Evolutionary conservation across 768 basidiomycete species (phyloP), one percentile per base, ranked within the genome.

Genomic region (Tricholoma terreum): DNA sequence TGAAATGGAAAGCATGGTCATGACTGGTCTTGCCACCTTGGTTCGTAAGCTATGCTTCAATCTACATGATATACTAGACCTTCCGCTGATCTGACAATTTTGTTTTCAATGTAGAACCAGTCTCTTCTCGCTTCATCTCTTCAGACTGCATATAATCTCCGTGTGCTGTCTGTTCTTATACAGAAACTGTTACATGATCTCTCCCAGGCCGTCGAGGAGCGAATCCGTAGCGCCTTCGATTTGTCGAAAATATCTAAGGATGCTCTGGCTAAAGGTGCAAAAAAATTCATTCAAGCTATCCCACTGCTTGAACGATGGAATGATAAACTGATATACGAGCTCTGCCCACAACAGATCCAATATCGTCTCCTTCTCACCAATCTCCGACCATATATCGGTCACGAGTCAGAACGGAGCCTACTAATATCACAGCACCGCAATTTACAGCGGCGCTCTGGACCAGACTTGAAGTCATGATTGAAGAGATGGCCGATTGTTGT

Each of bases 91-190:
- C 2, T 38, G 14, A 22, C 30, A n/a, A 33, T 31, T 57, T 54
- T 53, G 42, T 62, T 33, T 22, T 49, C 38, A 49, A 27, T 56
- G 36, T 61, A 97, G 94, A 90, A 98, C 65, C 94, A 92, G 73
- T 85, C 93, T 1, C 73, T 96, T 15, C 80, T 99, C 1, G 93
- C 95, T 0, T 94, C 93, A 1, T 93, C 96, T 0, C 79, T 99
- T 11, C 97, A 98, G 77, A 98, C 94, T 1, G 94, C 96, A 4
- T 90, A 93, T 72, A 99, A 98, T 68, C 82, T 99, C 12, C 81
- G 89, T 27, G 82, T 91, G 14, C 78, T 99, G 10, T 91, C 96
- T 0, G 81, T 84, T 22, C 81, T 98, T 6, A 90, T 98, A 4
- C 84, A 88, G 56, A 83, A 83, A 52, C 81, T 98, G 2, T 75